Evolutionary conservation across 2,329 filamentous ascomycete genomes (phyloP).

Genomic region (Penicillium paneum): DNA sequence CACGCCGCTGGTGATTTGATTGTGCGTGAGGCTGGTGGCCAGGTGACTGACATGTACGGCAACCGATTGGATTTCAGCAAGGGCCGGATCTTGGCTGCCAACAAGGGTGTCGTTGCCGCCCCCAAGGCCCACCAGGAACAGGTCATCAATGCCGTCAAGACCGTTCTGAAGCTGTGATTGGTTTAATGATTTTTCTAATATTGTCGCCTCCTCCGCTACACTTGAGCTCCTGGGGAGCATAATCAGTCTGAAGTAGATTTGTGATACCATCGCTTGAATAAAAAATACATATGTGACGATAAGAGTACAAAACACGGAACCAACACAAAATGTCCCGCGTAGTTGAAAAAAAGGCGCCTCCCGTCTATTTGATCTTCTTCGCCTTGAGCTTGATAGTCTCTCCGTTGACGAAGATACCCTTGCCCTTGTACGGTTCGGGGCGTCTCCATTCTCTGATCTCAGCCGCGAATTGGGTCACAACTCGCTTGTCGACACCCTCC

Average conservation of each 20-base stretch:
- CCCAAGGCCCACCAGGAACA: constrained; percentile 70
- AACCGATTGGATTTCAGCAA: constrained; percentile 80
- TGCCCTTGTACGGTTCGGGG: constrained; percentile 98
- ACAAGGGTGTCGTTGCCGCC: constrained; percentile 92
- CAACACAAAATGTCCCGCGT: constrained; percentile 26
- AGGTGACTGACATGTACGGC: constrained; percentile 85
- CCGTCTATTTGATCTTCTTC: constrained; percentile 84
- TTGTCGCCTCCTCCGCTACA: neutral
- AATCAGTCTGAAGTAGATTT: constrained; percentile 32
- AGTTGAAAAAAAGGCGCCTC: constrained; percentile 20
- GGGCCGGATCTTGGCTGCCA: constrained; percentile 79
- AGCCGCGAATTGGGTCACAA: constrained; percentile 87
- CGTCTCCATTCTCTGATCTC: constrained; percentile 81
- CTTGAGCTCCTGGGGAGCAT: constrained; percentile 6
- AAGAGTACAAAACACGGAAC: constrained; percentile 26
- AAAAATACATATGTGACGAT: constrained; percentile 19
- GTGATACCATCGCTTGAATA: constrained; percentile 30
- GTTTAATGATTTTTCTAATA: constrained; percentile 6
- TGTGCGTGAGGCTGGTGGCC: constrained; percentile 86
- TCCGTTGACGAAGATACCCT: constrained; percentile 96
- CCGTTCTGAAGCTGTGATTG: constrained; percentile 60
- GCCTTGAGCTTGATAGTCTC: constrained; percentile 98
- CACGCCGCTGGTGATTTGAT: constrained; percentile 94
- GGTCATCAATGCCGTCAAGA: constrained; percentile 78
- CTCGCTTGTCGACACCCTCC: constrained; percentile 81